Percentiles rank a stretch among this genome's conserved stretches.
Evolutionary conservation across 495 filamentous ascomycete species (phyloP).

Genomic region (Lindgomyces ingoldianus): DNA sequence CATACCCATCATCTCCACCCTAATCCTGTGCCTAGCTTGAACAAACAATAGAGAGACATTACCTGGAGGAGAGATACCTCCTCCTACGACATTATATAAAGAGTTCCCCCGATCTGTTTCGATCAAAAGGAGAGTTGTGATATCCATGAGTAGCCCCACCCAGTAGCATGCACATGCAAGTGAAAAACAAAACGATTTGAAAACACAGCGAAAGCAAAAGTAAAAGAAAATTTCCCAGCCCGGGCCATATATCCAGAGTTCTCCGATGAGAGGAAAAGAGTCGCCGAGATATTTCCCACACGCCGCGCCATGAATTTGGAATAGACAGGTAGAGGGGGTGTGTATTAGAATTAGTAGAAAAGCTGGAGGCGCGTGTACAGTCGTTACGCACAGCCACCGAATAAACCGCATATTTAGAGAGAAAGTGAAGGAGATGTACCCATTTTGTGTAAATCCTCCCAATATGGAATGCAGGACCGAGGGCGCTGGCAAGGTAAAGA

Average conservation of each 20-base stretch:
- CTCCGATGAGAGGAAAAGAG: background rate
- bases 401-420: no score
- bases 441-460: background rate
- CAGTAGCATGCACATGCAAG: background rate
- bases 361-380: background rate
- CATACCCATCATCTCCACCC: background rate
- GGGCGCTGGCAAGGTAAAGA: background rate
- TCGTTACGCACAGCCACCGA: no score
- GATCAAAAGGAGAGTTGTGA: slow-evolving; percentile 7
- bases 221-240: background rate
- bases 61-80: background rate
- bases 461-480: background rate
- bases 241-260: slow-evolving; percentile 1
- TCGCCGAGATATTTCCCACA: background rate
- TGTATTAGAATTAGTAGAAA: slow-evolving; percentile 12
- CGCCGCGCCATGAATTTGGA: background rate
- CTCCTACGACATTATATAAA: slow-evolving; percentile 3
- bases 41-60: slow-evolving; percentile 19
- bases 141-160: background rate
- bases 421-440: background rate
- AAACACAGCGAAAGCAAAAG: background rate
- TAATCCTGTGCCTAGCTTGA: background rate
- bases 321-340: background rate
- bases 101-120: background rate
- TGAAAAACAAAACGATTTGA: background rate